Evolutionary conservation across 2,329 filamentous ascomycete genomes (phyloP), one percentile per base, ranked within the genome.

Genomic region (Diaporthe sp.): DNA sequence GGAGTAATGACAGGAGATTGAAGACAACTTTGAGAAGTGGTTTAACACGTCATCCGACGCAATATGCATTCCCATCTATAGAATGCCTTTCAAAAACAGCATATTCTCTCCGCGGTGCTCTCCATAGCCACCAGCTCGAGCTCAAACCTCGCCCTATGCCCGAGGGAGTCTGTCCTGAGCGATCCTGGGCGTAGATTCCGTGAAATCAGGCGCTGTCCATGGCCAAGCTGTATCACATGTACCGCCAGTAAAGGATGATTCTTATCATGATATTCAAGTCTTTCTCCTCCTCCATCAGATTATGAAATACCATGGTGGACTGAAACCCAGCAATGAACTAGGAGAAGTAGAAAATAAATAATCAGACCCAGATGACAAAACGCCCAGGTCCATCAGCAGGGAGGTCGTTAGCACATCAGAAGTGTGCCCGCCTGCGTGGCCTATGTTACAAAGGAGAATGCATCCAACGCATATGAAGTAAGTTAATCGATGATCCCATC

Each of bases 401-500:
- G 45, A 52, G 33, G 64, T 22, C 13, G 64, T 19, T 19, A 30
- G 33, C 45, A 67, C 61, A 3, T 19, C 13, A 35, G 22, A 38
- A 38, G 61, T 9, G 45, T n/a, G 33, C 47, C 33, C 30, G 19
- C 33, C 64, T 40, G 47, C 22, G 64, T 22, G 47, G 64, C 64
- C 64, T 68, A 40, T 68, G 64, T 68, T 68, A 68, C 64, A 68
- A 68, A 68, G 17, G 33, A 68, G 35, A 68, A 68, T 54, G 47
- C 64, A 40, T 12, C 47, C 47, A 40, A 22, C 25, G n/a, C 40
- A 28, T 54, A 50, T 68, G 33, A 54, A 54, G 47, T 60, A 33
- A 22, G 64, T 68, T 28, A 52, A 52, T 28, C 33, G 22, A 54
- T 54, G 30, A 40, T 54, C 47, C 64, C 64, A 54, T 28, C 64